A percentile compares a stretch with the other conserved stretches of the same genome.
Conservation (phyloP, 1,139 yeast genomes). For the Yarrowia galli region DNA sequence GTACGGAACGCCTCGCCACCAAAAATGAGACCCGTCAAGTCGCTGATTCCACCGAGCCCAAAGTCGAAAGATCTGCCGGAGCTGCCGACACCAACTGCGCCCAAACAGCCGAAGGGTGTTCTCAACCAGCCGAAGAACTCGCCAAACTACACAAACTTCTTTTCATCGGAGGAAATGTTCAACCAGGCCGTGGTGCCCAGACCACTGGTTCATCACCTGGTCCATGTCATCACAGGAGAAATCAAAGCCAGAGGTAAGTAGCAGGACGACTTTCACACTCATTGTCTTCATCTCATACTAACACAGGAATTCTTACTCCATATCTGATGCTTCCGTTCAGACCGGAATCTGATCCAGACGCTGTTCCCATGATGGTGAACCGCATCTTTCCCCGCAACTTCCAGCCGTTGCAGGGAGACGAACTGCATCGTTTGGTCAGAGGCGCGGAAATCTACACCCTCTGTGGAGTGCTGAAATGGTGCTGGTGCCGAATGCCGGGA, state of each 20-base stretch:
- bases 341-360: slow-evolving; percentile 45
- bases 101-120: not conserved
- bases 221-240: slow-evolving; percentile 48
- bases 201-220: slow-evolving; percentile 46
- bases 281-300: not conserved
- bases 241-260: slow-evolving; percentile 49
- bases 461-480: slow-evolving; percentile 74
- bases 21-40: slow-evolving; percentile 21
- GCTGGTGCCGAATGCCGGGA: slow-evolving; percentile 83
- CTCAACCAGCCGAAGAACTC: slow-evolving; percentile 15
- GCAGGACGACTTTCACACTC: not conserved
- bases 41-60: slow-evolving; percentile 25
- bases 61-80: slow-evolving; percentile 4
- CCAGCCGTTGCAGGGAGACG: slow-evolving; percentile 47
- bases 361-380: slow-evolving; percentile 45
- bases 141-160: slow-evolving; percentile 44
- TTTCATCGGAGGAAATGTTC: slow-evolving; percentile 46
- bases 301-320: slow-evolving; percentile 48
- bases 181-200: slow-evolving; percentile 45
- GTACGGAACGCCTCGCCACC: slow-evolving; percentile 4
- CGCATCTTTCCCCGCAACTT: slow-evolving; percentile 45
- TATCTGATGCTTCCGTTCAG: slow-evolving; percentile 49
- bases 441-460: slow-evolving; percentile 56
- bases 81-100: not conserved
- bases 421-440: slow-evolving; percentile 46